Evolutionary conservation across 768 basidiomycete genomes (phyloP).

Genomic region (Cystofilobasidium ferigula): DNA sequence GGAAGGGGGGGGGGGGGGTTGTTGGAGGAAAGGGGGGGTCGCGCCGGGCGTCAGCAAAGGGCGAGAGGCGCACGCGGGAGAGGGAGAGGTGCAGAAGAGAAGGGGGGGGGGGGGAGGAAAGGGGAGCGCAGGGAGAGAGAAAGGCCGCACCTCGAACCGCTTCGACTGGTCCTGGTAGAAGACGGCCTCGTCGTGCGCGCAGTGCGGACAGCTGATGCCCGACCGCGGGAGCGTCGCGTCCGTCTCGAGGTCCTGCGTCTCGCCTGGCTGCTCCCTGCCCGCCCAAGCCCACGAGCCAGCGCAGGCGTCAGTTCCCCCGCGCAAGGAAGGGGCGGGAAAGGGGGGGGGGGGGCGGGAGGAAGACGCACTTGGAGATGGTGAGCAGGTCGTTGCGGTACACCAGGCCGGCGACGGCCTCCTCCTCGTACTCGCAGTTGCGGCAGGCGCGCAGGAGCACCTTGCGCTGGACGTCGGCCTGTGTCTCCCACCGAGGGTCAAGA

Average conservation of each 20-base stretch:
- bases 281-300: background rate
- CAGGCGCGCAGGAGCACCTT: conserved; percentile 24
- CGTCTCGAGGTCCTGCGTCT: conserved; percentile 25
- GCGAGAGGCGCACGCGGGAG: no score
- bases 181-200: conserved; percentile 14
- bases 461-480: conserved; percentile 23
- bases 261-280: conserved; percentile 24
- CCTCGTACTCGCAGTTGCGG: conserved; percentile 25
- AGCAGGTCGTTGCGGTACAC: conserved; percentile 26
- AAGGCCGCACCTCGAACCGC: conserved; percentile 19
- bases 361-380: conserved; percentile 27
- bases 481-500: no score
- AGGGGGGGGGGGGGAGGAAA: background rate
- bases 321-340: background rate
- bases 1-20: no score
- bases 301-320: background rate
- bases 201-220: conserved; percentile 22
- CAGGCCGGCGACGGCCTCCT: conserved; percentile 20
- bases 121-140: background rate
- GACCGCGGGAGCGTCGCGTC: conserved; percentile 24
- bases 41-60: background rate
- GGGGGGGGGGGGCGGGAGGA: background rate
- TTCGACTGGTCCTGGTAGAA: conserved; percentile 28
- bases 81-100: no score
- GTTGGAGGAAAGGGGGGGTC: background rate